Conservation (phyloP, 257 asterid species). For the Nicotiana tabacum region DNA sequence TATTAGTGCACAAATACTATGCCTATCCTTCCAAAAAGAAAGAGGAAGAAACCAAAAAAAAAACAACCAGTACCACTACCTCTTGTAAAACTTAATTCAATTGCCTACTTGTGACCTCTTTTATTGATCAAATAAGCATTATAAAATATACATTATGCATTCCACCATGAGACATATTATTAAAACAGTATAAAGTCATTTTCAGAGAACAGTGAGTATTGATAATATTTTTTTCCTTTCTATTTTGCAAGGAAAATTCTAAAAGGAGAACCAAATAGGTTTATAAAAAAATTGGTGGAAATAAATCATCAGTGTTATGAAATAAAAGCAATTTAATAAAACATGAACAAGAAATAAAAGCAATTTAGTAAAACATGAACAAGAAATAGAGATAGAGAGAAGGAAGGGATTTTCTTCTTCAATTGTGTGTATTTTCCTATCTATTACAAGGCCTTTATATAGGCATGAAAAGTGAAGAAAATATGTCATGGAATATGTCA, state of each 20-base stretch:
- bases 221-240: too few species aligned
- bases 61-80: not conserved
- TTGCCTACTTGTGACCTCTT: not conserved
- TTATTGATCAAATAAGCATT: not conserved
- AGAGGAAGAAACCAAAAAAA: not conserved
- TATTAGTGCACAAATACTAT: not conserved
- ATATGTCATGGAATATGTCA: too few species aligned
- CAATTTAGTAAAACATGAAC: too few species aligned
- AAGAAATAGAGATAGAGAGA: too few species aligned
- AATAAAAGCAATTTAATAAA: too few species aligned
- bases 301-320: too few species aligned
- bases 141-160: not conserved
- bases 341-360: too few species aligned
- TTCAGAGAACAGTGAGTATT: not conserved
- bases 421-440: too few species aligned
- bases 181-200: not conserved
- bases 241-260: not conserved
- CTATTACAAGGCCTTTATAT: too few species aligned
- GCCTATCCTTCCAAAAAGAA: slow-evolving; percentile 1
- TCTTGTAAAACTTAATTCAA: not conserved
- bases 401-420: too few species aligned
- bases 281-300: not conserved
- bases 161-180: not conserved
- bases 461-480: too few species aligned
- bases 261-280: not conserved